phyloP scores from a whole-genome alignment of 495 filamentous ascomycete genomes.

The Penicillium daleae region DNA sequence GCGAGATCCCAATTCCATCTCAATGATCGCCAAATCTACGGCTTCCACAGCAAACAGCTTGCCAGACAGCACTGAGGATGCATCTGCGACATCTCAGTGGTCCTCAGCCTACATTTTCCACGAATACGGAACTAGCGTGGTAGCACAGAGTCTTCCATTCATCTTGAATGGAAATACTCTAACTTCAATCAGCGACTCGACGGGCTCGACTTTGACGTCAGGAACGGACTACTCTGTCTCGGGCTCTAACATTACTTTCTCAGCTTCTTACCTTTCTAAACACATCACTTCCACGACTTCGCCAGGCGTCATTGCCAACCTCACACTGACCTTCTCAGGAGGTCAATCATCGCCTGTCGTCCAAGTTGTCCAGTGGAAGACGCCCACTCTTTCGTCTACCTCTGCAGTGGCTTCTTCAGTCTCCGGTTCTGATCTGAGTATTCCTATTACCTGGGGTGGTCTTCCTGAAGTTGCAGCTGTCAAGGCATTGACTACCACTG shows the following conservation, averaged over 20 bases:
- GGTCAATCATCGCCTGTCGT: constrained; percentile 49
- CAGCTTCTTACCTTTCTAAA: constrained; percentile 49
- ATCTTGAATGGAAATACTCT: constrained; percentile 60
- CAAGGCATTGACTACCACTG: constrained; percentile 54
- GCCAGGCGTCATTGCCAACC: constrained; percentile 50
- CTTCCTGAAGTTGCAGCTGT: constrained; percentile 52
- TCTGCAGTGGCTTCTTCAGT: constrained; percentile 42
- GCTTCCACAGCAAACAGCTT: constrained; percentile 53
- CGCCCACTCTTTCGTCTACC: constrained; percentile 45
- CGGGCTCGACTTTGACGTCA: constrained; percentile 32
- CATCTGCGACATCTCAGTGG: constrained; percentile 44
- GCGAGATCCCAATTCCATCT: constrained; percentile 53
- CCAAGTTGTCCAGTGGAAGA: constrained; percentile 55
- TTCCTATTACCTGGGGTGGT: constrained; percentile 58
- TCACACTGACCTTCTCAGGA: constrained; percentile 55
- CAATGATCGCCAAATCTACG: constrained; percentile 50
- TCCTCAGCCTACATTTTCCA: constrained; percentile 61
- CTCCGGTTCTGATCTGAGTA: constrained; percentile 48
- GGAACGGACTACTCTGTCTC: constrained; percentile 53
- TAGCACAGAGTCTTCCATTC: constrained; percentile 48
- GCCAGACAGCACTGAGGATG: constrained; percentile 56
- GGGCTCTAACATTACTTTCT: constrained; percentile 50
- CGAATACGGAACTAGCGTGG: constrained; percentile 49
- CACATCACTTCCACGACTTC: constrained; percentile 41
- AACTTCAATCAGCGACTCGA: constrained; percentile 44